Conservation (phyloP, 176 grass and related monocot species). For the Cocos nucifera region DNA sequence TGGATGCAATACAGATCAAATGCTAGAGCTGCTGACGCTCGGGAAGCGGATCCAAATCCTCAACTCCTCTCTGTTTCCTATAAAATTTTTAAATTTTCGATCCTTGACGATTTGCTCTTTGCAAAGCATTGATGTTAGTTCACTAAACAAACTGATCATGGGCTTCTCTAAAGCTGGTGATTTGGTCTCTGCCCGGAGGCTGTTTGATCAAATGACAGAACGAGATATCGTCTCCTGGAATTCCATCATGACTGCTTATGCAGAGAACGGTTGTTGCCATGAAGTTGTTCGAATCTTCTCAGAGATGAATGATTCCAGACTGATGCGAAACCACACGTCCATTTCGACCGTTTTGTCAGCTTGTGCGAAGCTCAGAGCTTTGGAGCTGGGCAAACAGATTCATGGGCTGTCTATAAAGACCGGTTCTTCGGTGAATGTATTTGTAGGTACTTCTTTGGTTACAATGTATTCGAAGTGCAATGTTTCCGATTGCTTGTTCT, state of each 20-base stretch:
- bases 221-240: slow-evolving; percentile 51
- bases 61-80: no score
- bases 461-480: slow-evolving; percentile 47
- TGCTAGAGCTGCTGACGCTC: no score
- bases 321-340: slow-evolving; percentile 29
- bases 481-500: slow-evolving; percentile 16
- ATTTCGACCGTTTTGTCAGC: slow-evolving; percentile 32
- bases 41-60: no score
- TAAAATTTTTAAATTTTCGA: no score
- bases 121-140: slow-evolving; percentile 1
- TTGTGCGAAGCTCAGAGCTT: slow-evolving; percentile 26
- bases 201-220: slow-evolving; percentile 52
- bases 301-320: slow-evolving; percentile 8
- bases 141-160: slow-evolving; percentile 30
- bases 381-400: slow-evolving; percentile 27
- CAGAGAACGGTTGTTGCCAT: slow-evolving; percentile 1
- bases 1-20: no score
- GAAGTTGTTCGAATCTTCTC: slow-evolving; percentile 6
- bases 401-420: slow-evolving; percentile 36
- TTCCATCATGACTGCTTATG: slow-evolving; percentile 39
- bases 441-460: slow-evolving; percentile 49
- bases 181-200: slow-evolving; percentile 13
- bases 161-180: slow-evolving; percentile 13
- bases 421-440: slow-evolving; percentile 25
- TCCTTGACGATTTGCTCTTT: no score